A percentile compares a stretch with the other conserved stretches of the same genome.
phyloP scores from a whole-genome alignment of 257 asterid genomes.

The Solanum acaule region DNA sequence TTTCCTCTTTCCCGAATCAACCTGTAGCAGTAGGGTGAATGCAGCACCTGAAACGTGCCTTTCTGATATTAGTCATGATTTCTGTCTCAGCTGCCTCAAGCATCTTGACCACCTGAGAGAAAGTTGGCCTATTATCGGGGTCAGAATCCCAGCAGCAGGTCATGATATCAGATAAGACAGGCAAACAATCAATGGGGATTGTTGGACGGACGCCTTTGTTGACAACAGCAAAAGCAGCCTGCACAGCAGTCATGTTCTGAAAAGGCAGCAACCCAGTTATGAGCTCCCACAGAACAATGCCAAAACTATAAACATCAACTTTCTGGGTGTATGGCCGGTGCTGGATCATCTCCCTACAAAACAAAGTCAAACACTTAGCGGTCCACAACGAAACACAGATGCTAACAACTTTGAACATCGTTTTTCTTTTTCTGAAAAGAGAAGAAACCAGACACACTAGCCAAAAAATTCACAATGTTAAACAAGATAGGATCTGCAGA shows the following conservation, averaged over 20 bases:
- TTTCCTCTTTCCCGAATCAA: not conserved
- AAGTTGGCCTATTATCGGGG: slow-evolving; percentile 82
- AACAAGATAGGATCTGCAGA: not conserved
- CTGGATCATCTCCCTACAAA: slow-evolving; percentile 96
- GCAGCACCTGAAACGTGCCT: slow-evolving; percentile 99
- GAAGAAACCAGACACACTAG: not conserved
- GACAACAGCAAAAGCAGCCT: slow-evolving; percentile 96
- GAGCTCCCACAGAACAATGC: slow-evolving; percentile 96
- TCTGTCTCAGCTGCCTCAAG: slow-evolving; percentile 89
- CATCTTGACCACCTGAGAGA: slow-evolving; percentile 71
- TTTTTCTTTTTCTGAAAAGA: not conserved
- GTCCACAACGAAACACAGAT: not conserved
- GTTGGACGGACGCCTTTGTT: slow-evolving; percentile 95
- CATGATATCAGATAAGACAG: slow-evolving; percentile 75
- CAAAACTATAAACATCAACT: slow-evolving; percentile 95
- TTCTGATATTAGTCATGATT: slow-evolving; percentile 75
- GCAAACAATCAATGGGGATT: slow-evolving; percentile 71
- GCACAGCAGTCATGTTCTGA: slow-evolving; percentile 96
- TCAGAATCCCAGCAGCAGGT: slow-evolving; percentile 86
- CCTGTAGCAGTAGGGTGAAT: slow-evolving; percentile 57
- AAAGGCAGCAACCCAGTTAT: slow-evolving; percentile 95
- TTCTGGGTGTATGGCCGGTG: slow-evolving; percentile 96
- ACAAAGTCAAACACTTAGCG: not conserved
- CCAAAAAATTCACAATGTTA: not conserved
- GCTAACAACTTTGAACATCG: not conserved